Evolutionary conservation across 352 stramenopile genomes (phyloP).

Genomic region (Phytophthora aleatoria): DNA sequence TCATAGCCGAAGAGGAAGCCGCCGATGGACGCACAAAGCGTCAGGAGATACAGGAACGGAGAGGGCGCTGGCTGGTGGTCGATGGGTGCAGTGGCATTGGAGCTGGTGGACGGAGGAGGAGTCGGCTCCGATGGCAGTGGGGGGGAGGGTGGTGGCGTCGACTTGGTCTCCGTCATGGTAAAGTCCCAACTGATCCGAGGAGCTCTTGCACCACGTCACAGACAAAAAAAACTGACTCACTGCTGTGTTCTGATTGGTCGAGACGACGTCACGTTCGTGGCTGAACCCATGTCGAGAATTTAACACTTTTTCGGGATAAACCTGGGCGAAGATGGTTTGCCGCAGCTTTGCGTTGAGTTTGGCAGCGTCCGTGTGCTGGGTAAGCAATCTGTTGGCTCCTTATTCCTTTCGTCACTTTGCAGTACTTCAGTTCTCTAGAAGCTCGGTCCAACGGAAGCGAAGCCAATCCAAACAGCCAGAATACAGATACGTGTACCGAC

Average conservation of each 20-base stretch:
- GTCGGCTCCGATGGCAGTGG: constrained; percentile 2
- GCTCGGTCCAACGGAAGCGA: too few relatives aligned
- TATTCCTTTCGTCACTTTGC: too few relatives aligned
- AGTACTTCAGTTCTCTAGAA: too few relatives aligned
- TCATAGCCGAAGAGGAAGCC: constrained; percentile 89
- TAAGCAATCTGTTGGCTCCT: too few relatives aligned
- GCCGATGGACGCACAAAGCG: constrained; percentile 68
- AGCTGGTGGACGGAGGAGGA: constrained; percentile 7
- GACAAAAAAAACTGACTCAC: constrained; percentile 18
- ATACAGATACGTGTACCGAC: too few relatives aligned
- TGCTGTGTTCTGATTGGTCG: constrained; percentile 21
- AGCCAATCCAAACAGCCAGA: too few relatives aligned
- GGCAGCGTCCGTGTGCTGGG: too few relatives aligned
- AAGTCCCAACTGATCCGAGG: constrained; percentile 14
- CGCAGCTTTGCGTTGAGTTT: too few relatives aligned
- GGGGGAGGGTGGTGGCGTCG: neutral
- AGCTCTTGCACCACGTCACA: constrained; percentile 14
- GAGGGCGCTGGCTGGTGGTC: constrained; percentile 6
- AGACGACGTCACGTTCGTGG: neutral
- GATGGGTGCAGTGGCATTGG: neutral
- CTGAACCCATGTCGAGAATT: constrained; percentile 1
- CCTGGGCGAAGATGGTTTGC: too few relatives aligned
- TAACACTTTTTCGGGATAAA: too few relatives aligned
- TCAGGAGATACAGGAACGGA: constrained; percentile 67
- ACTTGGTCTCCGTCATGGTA: constrained; percentile 7